Evolutionary conservation across 495 filamentous ascomycete genomes (phyloP).

Genomic region (Xylaria curta): DNA sequence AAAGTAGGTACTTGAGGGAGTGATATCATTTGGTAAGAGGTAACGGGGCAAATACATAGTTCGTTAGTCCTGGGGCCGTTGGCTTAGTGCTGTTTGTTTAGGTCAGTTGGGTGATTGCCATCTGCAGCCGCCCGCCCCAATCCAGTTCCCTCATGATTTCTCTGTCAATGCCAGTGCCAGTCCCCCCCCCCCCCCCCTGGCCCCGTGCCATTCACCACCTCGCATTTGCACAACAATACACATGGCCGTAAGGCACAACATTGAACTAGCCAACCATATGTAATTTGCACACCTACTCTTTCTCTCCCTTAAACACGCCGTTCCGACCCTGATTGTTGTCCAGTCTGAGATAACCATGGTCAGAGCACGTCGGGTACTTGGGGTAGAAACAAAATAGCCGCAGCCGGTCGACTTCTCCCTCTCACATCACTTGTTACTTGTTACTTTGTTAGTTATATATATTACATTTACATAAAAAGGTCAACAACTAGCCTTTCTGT

Average conservation of each 20-base stretch:
- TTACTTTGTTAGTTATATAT: background rate
- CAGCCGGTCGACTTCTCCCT: background rate
- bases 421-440: background rate
- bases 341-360: constrained; percentile 6
- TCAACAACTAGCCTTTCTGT: constrained; percentile 3
- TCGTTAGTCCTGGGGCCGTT: background rate
- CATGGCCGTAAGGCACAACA: background rate
- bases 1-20: background rate
- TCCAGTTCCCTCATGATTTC: background rate
- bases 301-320: background rate
- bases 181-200: background rate
- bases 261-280: constrained; percentile 10
- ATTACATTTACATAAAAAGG: background rate
- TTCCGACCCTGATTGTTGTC: background rate
- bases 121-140: background rate
- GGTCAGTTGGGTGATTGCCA: background rate
- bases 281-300: background rate
- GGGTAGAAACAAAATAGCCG: constrained; percentile 22
- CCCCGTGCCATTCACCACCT: constrained; percentile 2
- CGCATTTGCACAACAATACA: constrained; percentile 7
- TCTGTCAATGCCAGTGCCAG: background rate
- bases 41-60: background rate
- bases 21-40: constrained; percentile 2
- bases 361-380: background rate
- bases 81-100: constrained; percentile 5